Conservation (phyloP, 768 basidiomycete species). For the Hygrocybe coccinea region DNA sequence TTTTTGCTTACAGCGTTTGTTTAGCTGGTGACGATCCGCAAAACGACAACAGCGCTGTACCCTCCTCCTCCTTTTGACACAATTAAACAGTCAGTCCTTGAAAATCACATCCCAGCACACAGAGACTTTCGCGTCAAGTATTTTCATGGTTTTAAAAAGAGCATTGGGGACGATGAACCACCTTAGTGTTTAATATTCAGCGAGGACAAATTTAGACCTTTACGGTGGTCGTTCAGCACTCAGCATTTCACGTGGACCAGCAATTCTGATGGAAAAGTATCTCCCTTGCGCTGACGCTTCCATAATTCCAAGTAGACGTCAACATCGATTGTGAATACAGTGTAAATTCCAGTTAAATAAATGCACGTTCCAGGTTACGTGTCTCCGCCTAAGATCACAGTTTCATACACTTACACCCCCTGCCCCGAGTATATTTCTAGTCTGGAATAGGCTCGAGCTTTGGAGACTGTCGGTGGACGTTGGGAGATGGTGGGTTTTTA, state of each 20-base stretch:
- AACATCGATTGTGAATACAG: too few relatives aligned
- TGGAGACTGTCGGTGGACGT: neutral
- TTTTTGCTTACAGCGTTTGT: neutral
- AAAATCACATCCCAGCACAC: constrained; percentile 68
- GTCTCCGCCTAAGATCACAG: neutral
- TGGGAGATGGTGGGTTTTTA: neutral
- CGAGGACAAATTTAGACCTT: too few relatives aligned
- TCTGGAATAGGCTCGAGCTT: neutral
- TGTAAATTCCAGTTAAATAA: too few relatives aligned
- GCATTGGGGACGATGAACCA: neutral
- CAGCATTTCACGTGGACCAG: neutral
- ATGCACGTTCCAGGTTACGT: neutral
- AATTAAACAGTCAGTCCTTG: constrained; percentile 14
- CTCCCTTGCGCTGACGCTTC: too few relatives aligned
- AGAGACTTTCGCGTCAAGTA: constrained; percentile 86
- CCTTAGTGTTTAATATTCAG: neutral
- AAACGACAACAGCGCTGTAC: constrained; percentile 44
- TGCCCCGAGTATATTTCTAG: neutral
- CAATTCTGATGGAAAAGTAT: too few relatives aligned
- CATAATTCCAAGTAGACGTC: too few relatives aligned
- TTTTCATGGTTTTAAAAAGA: constrained; percentile 72
- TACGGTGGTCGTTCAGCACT: too few relatives aligned
- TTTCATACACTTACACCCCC: neutral
- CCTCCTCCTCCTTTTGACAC: constrained; percentile 52
- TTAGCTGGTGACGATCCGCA: constrained; percentile 89